Conservation (phyloP, 148 eudicot genomes). For the Rhododendron henanense region DNA sequence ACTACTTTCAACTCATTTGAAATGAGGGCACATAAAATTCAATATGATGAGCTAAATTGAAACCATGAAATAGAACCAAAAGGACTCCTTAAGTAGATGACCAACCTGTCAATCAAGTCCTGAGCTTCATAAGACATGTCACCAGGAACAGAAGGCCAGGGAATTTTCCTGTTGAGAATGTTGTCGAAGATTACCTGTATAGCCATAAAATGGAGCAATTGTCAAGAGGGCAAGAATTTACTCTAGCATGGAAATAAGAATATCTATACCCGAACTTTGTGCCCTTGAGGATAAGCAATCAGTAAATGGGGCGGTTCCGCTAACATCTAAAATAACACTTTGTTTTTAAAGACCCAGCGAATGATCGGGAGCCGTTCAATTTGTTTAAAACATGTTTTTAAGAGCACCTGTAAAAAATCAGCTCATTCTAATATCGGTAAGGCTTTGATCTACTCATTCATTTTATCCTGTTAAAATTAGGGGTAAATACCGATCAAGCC, state of each 20-base stretch:
- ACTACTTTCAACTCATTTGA: background rate
- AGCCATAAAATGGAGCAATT: conserved; percentile 10
- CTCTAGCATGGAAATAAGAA: background rate
- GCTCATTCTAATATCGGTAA: too few species aligned
- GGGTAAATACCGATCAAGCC: too few species aligned
- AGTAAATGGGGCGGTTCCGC: too few species aligned
- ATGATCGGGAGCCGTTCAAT: too few species aligned
- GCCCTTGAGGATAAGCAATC: background rate
- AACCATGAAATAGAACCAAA: background rate
- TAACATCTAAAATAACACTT: too few species aligned
- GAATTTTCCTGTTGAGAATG: conserved; percentile 58
- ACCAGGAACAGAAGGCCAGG: conserved; percentile 61
- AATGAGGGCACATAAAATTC: background rate
- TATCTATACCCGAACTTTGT: background rate
- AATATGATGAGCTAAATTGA: background rate
- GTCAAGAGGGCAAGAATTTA: background rate
- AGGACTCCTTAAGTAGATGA: background rate
- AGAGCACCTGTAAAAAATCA: background rate
- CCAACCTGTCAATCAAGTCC: conserved; percentile 60
- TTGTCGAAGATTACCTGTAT: conserved; percentile 55
- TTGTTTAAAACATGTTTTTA: too few species aligned
- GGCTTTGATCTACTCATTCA: too few species aligned
- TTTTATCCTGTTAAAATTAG: too few species aligned
- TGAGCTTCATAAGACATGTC: conserved; percentile 60
- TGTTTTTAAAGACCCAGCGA: too few species aligned